Evolutionary conservation across 176 grass and related monocot species (phyloP).

Genomic region (Otatea glauca): DNA sequence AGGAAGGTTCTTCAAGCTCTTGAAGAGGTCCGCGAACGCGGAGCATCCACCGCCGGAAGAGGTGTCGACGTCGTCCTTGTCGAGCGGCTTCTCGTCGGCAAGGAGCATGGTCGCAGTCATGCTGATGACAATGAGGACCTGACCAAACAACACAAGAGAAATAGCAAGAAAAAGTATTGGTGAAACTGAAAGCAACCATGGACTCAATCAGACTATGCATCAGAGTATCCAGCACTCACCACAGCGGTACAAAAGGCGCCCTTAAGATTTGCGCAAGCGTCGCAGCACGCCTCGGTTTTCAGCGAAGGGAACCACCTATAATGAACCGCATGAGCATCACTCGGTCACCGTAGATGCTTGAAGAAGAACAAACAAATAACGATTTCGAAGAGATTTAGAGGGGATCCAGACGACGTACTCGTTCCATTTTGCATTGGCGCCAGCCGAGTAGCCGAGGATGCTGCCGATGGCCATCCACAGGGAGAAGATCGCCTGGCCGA

Average conservation of each 20-base stretch:
- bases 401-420: conserved; percentile 25
- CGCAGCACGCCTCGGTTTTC: conserved; percentile 55
- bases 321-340: background rate
- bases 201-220: too few species aligned
- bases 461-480: conserved; percentile 92
- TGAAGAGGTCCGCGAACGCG: conserved; percentile 54
- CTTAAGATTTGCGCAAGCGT: conserved; percentile 59
- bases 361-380: background rate
- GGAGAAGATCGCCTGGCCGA: conserved; percentile 70
- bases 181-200: background rate
- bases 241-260: conserved; percentile 59
- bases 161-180: background rate
- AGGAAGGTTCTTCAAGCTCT: conserved; percentile 68
- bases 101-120: conserved; percentile 50
- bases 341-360: background rate
- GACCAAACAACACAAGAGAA: background rate
- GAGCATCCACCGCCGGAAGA: conserved; percentile 21
- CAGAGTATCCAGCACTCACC: conserved; percentile 29
- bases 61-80: background rate
- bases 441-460: conserved; percentile 78
- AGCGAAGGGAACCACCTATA: conserved; percentile 59
- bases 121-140: conserved; percentile 51
- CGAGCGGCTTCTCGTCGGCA: conserved; percentile 43
- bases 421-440: conserved; percentile 56
- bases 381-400: background rate